Percentiles rank a stretch among this genome's conserved stretches.
These are phyloP conservation scores for Teratosphaeria viscida DNA, from an alignment of 2,329 filamentous ascomycete genomes.

Conservation along the genomic window DNA sequence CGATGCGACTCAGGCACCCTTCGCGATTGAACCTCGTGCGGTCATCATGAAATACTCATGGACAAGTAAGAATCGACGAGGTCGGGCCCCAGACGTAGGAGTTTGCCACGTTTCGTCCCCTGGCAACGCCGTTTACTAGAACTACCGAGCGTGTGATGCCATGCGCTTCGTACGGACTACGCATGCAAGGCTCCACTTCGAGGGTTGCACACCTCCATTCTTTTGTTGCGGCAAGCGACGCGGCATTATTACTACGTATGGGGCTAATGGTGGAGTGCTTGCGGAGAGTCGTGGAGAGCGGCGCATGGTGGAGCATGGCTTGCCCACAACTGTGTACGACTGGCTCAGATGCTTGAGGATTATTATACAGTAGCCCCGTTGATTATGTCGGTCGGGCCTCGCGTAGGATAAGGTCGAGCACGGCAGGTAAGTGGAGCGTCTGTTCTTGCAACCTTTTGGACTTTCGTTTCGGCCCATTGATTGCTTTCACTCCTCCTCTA, in stretches of 20 bases:
- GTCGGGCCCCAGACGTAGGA: background rate
- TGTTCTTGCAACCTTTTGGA: background rate
- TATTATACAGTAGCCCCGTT: background rate
- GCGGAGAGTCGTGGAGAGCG: background rate
- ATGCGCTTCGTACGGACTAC: background rate
- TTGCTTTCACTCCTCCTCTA: background rate
- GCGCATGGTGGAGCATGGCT: background rate
- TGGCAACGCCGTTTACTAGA: background rate
- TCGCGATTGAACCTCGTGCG: no score
- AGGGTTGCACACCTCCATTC: background rate
- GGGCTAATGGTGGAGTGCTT: background rate
- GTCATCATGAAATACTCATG: no score
- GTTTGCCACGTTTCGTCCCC: background rate
- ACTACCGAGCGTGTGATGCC: background rate
- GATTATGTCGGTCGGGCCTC: background rate
- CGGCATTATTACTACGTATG: background rate
- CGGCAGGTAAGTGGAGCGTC: background rate
- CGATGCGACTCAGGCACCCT: no score
- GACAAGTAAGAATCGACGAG: background rate
- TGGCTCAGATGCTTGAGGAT: background rate
- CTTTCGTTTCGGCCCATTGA: background rate
- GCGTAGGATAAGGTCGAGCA: background rate
- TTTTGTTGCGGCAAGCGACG: background rate
- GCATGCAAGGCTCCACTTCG: background rate
- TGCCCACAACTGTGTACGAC: background rate